Evolutionary conservation across 495 filamentous ascomycete species (phyloP).

Genomic region (Rhizodiscina lignyota): DNA sequence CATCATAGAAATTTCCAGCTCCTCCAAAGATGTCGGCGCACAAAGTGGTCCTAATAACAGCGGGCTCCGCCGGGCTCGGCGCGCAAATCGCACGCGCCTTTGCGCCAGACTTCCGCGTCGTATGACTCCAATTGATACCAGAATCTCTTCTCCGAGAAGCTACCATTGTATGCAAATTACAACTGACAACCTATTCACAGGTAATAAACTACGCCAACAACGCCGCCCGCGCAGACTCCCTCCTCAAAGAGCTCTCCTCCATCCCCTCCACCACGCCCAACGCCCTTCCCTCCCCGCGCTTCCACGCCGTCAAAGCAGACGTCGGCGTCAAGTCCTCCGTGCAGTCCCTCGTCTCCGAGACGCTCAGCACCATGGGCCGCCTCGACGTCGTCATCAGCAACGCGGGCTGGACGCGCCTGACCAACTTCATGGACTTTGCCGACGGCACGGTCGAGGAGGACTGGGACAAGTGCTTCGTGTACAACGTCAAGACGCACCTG

Average conservation of each 20-base stretch:
- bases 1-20: too few relatives aligned
- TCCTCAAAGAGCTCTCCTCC: slow-evolving; percentile 27
- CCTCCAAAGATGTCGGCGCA: slow-evolving; percentile 17
- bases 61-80: slow-evolving; percentile 37
- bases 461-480: slow-evolving; percentile 60
- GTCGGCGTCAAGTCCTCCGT: slow-evolving; percentile 27
- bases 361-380: slow-evolving; percentile 35
- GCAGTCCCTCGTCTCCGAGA: slow-evolving; percentile 26
- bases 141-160: too few relatives aligned
- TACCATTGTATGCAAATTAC: too few relatives aligned
- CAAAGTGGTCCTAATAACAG: slow-evolving; percentile 38
- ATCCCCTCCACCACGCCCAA: slow-evolving; percentile 11
- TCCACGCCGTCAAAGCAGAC: slow-evolving; percentile 31
- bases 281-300: slow-evolving; percentile 13
- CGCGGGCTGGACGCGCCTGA: slow-evolving; percentile 53
- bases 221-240: slow-evolving; percentile 22
- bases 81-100: slow-evolving; percentile 34
- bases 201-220: slow-evolving; percentile 37
- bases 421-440: slow-evolving; percentile 42
- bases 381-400: slow-evolving; percentile 58
- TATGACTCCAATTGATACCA: slow-evolving; percentile 13
- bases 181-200: slow-evolving; percentile 5
- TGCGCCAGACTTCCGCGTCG: slow-evolving; percentile 29
- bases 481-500: slow-evolving; percentile 54
- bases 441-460: slow-evolving; percentile 44